These are phyloP conservation scores for Scutellaria galericulata DNA, from an alignment of 257 asterid genomes.

Conservation along the genomic window DNA sequence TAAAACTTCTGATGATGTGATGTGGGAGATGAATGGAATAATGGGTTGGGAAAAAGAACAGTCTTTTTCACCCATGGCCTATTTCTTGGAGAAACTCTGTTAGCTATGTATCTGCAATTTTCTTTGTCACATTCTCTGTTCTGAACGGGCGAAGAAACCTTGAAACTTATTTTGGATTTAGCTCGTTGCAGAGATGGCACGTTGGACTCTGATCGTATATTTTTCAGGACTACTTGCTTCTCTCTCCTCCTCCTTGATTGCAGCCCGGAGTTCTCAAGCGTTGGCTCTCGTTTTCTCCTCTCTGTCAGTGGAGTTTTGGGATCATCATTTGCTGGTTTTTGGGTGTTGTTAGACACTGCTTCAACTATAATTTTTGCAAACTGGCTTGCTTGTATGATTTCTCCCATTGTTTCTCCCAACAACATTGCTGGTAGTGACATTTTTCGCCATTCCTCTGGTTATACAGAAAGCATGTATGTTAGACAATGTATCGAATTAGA, in stretches of 20 bases:
- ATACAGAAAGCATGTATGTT: neutral
- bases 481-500: neutral
- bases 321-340: slow-evolving; percentile 49
- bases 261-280: slow-evolving; percentile 50
- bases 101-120: slow-evolving; percentile 68
- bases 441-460: slow-evolving; percentile 61
- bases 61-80: slow-evolving; percentile 88
- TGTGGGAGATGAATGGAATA: slow-evolving; percentile 69
- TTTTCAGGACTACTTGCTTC: slow-evolving; percentile 56
- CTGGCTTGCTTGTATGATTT: slow-evolving; percentile 72
- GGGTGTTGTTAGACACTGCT: slow-evolving; percentile 49
- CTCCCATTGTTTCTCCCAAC: slow-evolving; percentile 82
- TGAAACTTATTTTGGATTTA: slow-evolving; percentile 80
- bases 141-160: slow-evolving; percentile 54
- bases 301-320: slow-evolving; percentile 75
- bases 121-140: slow-evolving; percentile 62
- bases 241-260: slow-evolving; percentile 68
- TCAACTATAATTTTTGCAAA: slow-evolving; percentile 68
- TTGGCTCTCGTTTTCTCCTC: slow-evolving; percentile 45
- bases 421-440: slow-evolving; percentile 96
- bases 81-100: slow-evolving; percentile 81
- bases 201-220: slow-evolving; percentile 47
- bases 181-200: slow-evolving; percentile 54
- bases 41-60: slow-evolving; percentile 84
- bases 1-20: slow-evolving; percentile 50